Evolutionary conservation across 352 stramenopile genomes (phyloP), one percentile per base, ranked within the genome.

Genomic region (Phytophthora ramorum): DNA sequence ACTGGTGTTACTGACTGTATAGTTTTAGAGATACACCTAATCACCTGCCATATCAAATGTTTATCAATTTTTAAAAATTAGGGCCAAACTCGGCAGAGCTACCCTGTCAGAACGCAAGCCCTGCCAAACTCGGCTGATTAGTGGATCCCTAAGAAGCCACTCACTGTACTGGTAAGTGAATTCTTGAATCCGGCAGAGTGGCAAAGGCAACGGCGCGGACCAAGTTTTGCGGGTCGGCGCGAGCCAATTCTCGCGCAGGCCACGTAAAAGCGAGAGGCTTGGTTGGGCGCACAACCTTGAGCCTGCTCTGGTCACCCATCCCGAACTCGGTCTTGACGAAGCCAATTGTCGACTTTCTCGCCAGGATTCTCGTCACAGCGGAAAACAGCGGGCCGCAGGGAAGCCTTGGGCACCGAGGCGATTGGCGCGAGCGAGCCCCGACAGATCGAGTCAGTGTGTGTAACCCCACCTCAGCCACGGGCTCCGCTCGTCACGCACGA

Each of bases 361-460:
- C 58, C 26, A 32, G 2, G 26, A 32, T 9, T 32, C 26, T 32
- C 44, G 58, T 52, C 38, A 55, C 22, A 37, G 64, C 10, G 51
- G 26, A 72, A 73, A 73, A 73, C 65, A 73, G 48, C 52, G 59
- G 65, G 65, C 32, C 2, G 8, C 1, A 41, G 16, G 51, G 65
- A 73, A 73, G 37, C 45, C 20, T 6, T 28, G 19, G 26, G 10
- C 19, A 22, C 40, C 17, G 7, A 49, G 26, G 56, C 34, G 40
- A 73, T 59, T 63, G 65, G 49, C 13, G 51, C 37, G 13, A 47
- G n/a, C 22, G 28, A 34, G 24, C 37, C 8, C 1, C 30, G n/a
- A 48, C 30, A 57, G 30, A 64, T 71, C 57, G 50, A 72, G 64
- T 68, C 58, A 68, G 64, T 37, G 51, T 63, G 34, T 60, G 64